Evolutionary conservation across 306 rosid genomes (phyloP), one percentile per base, ranked within the genome.

Genomic region (Ochetophila trinervis): DNA sequence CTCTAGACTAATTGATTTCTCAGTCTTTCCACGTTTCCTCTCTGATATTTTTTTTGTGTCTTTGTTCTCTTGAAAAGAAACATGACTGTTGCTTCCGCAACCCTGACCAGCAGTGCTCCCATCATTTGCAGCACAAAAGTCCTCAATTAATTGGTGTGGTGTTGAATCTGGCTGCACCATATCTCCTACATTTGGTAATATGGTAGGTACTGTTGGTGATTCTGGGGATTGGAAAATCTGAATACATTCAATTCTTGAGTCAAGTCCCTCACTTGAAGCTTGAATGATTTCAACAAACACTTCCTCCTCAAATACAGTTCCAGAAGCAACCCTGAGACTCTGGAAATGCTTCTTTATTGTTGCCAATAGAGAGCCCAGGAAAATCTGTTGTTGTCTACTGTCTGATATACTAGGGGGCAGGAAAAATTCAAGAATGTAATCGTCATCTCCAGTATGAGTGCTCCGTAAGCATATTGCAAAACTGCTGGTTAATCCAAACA

Each of bases 11-110:
- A 91, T 75, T 59, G 95, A 85, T 70, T 91, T 91, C 84, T 91
- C 98, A 12, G 96, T 76, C 81, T 91, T 89, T 42, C 96, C 96
- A 13, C 90, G 96, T 67, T 89, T 91, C 58, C 90, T 89, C 74
- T 78, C 81, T 0, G 92, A 73, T n/a, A 78, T 67, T 80, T 83
- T 87, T 77, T 76, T 85, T 21, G 57, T 57, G 59, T 53, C 91
- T 80, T 70, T 81, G 40, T 70, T 69, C 74, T 76, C 86, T 0
- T 65, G 72, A 56, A 71, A 70, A 66, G 87, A 73, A 54, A 64
- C 66, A 22, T 63, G 78, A 69, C 77, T 65, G 19, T 66, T 70
- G 66, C 15, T 73, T 59, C 72, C 88, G 64, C 53, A 75, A 6
- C 63, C 72, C 60, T 75, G 72, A 70, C 49, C 74, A 30, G 57